These are phyloP conservation scores for Diaporthe longicolla DNA, from an alignment of 2,329 filamentous ascomycete species.

Conservation along the genomic window DNA sequence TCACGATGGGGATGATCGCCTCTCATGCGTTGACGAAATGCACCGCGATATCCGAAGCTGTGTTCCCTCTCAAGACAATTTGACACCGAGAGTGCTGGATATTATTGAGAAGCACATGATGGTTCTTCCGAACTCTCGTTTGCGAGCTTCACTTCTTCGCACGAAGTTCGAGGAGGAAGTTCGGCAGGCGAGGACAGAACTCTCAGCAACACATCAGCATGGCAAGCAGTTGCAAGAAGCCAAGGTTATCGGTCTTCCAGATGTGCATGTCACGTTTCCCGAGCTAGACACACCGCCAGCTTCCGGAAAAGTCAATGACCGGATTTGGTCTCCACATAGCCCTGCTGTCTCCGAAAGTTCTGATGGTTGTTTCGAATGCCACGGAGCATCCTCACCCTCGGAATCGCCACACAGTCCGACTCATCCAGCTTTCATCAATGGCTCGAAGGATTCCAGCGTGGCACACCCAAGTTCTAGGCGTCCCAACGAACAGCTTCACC, in stretches of 20 bases:
- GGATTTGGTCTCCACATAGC: too few species aligned
- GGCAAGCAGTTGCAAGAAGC: not conserved
- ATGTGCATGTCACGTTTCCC: too few species aligned
- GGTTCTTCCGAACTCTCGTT: not conserved
- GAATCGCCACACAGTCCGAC: too few species aligned
- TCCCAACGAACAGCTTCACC: too few species aligned
- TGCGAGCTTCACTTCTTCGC: not conserved
- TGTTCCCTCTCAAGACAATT: not conserved
- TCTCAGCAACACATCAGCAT: not conserved
- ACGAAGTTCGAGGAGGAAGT: not conserved
- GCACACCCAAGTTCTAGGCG: too few species aligned
- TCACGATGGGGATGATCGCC: not conserved
- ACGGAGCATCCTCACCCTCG: too few species aligned
- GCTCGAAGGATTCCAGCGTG: too few species aligned
- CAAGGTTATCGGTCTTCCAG: too few species aligned
- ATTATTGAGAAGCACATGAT: not conserved
- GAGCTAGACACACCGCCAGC: not conserved
- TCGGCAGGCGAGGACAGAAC: not conserved
- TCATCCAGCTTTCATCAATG: too few species aligned
- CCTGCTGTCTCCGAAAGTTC: too few species aligned
- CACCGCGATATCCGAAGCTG: not conserved
- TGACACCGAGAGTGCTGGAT: not conserved
- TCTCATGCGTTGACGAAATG: not conserved
- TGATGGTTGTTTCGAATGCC: too few species aligned
- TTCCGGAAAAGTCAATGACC: too few species aligned